Evolutionary conservation across 2,329 filamentous ascomycete genomes (phyloP).

Genomic region (Claviceps africana): DNA sequence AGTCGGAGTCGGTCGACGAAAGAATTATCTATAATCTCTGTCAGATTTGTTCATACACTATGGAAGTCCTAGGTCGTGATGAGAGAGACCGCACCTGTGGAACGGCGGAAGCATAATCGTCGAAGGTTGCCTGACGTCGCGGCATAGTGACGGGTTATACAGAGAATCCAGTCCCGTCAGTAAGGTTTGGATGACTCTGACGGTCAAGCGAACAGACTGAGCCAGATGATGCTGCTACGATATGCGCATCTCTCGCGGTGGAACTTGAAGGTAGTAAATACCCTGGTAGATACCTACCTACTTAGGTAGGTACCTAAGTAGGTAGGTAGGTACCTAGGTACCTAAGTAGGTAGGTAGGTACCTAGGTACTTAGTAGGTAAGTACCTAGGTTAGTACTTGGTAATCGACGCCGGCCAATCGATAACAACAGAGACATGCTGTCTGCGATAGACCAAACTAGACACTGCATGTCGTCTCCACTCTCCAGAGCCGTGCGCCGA

Average conservation of each 20-base stretch:
- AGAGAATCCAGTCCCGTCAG: background rate
- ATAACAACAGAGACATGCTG: too few species aligned
- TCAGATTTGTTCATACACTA: conserved; percentile 2
- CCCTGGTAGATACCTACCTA: too few species aligned
- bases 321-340: too few species aligned
- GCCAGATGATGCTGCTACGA: background rate
- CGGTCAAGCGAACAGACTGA: background rate
- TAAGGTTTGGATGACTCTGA: background rate
- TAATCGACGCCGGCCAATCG: too few species aligned
- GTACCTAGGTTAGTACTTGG: too few species aligned
- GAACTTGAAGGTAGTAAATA: background rate
- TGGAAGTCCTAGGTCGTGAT: too few species aligned
- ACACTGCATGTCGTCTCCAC: too few species aligned
- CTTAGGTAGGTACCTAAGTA: too few species aligned
- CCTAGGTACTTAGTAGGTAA: too few species aligned
- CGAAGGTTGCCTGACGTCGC: conserved; percentile 29
- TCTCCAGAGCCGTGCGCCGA: too few species aligned
- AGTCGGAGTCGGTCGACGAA: conserved; percentile 81
- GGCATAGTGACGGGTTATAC: conserved; percentile 22
- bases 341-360: too few species aligned
- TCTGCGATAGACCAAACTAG: too few species aligned
- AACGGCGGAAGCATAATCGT: conserved; percentile 33
- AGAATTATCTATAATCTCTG: conserved; percentile 59
- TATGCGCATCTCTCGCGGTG: background rate
- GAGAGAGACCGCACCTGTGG: conserved; percentile 23